Percentiles rank a stretch among this genome's conserved stretches.
Conservation (phyloP, 352 stramenopile genomes). For the Phytophthora citricola region DNA sequence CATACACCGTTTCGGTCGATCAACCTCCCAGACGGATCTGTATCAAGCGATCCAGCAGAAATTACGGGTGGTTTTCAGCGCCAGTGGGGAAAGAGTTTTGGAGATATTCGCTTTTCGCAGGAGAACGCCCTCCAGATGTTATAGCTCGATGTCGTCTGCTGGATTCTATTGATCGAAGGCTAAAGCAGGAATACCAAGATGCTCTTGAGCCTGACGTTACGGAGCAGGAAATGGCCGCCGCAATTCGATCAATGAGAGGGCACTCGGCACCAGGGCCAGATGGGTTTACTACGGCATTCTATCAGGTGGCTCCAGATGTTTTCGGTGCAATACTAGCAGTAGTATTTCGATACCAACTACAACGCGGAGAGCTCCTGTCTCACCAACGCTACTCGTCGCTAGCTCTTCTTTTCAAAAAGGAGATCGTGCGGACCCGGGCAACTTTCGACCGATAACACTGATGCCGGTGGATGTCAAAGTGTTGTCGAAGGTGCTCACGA, state of each 20-base stretch:
- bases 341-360: slow-evolving; percentile 6
- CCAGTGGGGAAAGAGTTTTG: slow-evolving; percentile 10
- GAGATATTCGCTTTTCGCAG: not conserved
- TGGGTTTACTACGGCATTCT: slow-evolving; percentile 7
- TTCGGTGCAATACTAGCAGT: slow-evolving; percentile 3
- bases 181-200: not conserved
- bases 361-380: not conserved
- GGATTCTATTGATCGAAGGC: not conserved
- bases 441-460: slow-evolving; percentile 6
- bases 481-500: not conserved
- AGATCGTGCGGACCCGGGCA: slow-evolving; percentile 2
- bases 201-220: not conserved
- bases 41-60: not conserved
- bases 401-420: slow-evolving; percentile 10
- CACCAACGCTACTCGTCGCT: slow-evolving; percentile 11
- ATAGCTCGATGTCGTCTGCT: not conserved
- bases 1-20: slow-evolving; percentile 5
- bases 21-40: not conserved
- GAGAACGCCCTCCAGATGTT: not conserved
- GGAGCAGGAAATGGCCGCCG: not conserved
- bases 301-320: not conserved
- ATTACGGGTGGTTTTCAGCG: slow-evolving; percentile 3
- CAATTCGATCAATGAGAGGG: no score
- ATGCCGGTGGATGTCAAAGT: slow-evolving; percentile 17
- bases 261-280: slow-evolving; percentile 1